These are phyloP conservation scores for Nicotiana rustica DNA, from an alignment of 305 asterid species.

Conservation along the genomic window DNA sequence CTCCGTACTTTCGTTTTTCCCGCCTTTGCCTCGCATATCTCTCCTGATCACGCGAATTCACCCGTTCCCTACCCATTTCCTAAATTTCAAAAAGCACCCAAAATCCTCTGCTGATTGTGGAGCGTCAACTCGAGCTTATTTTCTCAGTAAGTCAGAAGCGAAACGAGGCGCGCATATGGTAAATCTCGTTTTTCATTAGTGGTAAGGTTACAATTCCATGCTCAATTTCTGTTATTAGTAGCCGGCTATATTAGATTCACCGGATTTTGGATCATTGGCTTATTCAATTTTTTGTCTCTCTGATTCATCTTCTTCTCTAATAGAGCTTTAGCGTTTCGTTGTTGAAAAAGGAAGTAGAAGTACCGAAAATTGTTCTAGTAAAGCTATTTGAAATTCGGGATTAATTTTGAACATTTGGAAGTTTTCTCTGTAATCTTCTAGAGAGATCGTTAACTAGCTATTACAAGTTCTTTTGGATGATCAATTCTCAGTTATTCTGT, in stretches of 20 bases:
- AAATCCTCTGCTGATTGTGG: slow-evolving; percentile 3
- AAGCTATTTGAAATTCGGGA: neutral
- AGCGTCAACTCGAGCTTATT: neutral
- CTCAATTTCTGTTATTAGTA: neutral
- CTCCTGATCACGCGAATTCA: slow-evolving; percentile 19
- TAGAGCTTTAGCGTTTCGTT: slow-evolving; percentile 16
- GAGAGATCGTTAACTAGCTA: neutral
- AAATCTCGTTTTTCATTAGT: neutral
- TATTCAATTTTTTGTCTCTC: neutral
- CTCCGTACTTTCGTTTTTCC: slow-evolving; percentile 17
- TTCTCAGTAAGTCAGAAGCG: neutral
- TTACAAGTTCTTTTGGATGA: neutral
- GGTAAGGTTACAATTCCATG: neutral
- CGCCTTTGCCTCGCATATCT: neutral
- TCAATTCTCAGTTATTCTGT: slow-evolving; percentile 6
- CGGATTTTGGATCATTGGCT: neutral
- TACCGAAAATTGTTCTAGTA: neutral
- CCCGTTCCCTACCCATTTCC: slow-evolving; percentile 2
- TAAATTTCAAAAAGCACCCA: neutral
- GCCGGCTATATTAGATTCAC: neutral
- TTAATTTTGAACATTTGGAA: neutral
- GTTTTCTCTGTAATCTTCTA: neutral
- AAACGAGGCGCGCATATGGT: neutral
- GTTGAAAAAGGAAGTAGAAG: neutral
- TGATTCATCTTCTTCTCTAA: neutral